Conservation (phyloP, 768 basidiomycete genomes). For the Termitomyces sp. region DNA sequence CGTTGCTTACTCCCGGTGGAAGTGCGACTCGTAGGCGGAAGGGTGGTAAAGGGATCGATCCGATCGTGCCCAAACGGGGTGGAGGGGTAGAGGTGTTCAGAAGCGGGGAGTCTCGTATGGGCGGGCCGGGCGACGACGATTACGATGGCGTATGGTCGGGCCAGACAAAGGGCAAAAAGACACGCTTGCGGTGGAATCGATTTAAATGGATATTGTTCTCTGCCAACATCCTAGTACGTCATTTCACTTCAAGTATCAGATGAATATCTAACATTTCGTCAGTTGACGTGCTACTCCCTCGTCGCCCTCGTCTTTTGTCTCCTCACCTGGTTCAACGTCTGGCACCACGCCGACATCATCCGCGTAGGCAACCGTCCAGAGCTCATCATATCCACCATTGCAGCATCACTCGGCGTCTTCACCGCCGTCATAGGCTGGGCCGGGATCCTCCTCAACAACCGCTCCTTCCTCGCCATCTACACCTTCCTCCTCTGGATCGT, state of each 20-base stretch:
- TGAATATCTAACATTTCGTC: background rate
- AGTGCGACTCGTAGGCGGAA: conserved; percentile 24
- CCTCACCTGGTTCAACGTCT: conserved; percentile 81
- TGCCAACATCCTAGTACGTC: conserved; percentile 51
- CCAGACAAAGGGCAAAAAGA: conserved; percentile 32
- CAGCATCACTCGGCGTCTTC: conserved; percentile 56
- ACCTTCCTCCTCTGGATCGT: conserved; percentile 75
- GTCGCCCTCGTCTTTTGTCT: conserved; percentile 61
- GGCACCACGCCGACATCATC: conserved; percentile 63
- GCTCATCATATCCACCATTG: conserved; percentile 68
- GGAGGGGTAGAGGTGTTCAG: conserved; percentile 60
- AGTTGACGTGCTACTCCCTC: conserved; percentile 59
- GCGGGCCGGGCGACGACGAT: conserved; percentile 41
- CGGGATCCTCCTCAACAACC: conserved; percentile 84
- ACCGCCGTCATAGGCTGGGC: conserved; percentile 78
- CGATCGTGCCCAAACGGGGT: conserved; percentile 52
- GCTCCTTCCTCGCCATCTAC: conserved; percentile 79
- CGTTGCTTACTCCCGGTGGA: conserved; percentile 37
- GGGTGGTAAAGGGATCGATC: conserved; percentile 22
- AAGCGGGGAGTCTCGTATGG: conserved; percentile 41
- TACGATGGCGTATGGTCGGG: conserved; percentile 34
- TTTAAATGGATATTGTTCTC: conserved; percentile 83
- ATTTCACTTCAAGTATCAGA: background rate
- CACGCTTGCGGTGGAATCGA: conserved; percentile 66
- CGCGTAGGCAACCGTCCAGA: conserved; percentile 66